Percentiles rank a stretch among this genome's conserved stretches.
phyloP scores from a whole-genome alignment of 495 filamentous ascomycete genomes.

The Xylaria nigripes region DNA sequence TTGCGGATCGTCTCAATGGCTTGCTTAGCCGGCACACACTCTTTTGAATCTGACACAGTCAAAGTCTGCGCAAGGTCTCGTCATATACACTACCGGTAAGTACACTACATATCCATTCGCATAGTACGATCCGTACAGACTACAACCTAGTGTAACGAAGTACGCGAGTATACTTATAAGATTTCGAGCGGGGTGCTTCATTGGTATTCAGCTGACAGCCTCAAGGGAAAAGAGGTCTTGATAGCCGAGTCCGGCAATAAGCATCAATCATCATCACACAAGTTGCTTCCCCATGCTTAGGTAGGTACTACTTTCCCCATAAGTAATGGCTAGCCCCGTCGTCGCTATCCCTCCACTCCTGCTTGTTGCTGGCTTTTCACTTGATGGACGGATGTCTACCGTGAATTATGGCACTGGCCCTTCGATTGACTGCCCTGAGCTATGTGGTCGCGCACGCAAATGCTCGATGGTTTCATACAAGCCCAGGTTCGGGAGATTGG shows the following conservation, averaged over 20 bases:
- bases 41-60: constrained; percentile 6
- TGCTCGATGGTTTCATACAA: constrained; percentile 16
- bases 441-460: constrained; percentile 22
- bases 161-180: background rate
- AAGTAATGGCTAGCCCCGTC: constrained; percentile 8
- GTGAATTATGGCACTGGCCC: constrained; percentile 25
- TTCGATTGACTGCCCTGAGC: constrained; percentile 26
- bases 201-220: constrained; percentile 16
- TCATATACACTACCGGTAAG: background rate
- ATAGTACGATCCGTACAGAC: no score
- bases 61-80: constrained; percentile 3
- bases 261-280: constrained; percentile 2
- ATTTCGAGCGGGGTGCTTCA: constrained; percentile 13
- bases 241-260: constrained; percentile 13
- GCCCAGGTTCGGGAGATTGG: constrained; percentile 19
- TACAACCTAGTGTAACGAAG: no score
- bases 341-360: background rate
- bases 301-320: background rate
- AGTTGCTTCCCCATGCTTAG: background rate
- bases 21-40: constrained; percentile 10
- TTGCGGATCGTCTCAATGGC: constrained; percentile 10
- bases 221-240: constrained; percentile 8
- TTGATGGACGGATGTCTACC: constrained; percentile 17
- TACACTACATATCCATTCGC: background rate
- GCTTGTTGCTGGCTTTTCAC: constrained; percentile 4